These are phyloP conservation scores for Barbatosphaeria neglecta DNA, from an alignment of 495 filamentous ascomycete species.

Conservation along the genomic window DNA sequence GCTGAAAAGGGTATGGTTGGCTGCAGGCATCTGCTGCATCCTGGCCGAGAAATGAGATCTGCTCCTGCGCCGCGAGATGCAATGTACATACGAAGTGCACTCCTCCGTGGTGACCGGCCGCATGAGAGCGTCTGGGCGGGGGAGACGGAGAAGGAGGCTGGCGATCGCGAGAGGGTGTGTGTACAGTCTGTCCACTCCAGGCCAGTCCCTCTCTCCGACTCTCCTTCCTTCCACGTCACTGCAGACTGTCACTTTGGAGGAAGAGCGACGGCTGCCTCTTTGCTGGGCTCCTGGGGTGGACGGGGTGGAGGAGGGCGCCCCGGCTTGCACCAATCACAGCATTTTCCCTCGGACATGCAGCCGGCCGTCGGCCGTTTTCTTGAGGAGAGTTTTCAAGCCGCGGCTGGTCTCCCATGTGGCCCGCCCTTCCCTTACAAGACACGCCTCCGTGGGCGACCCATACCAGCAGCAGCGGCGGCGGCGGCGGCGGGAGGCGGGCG, in stretches of 20 bases:
- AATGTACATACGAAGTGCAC: too few species aligned
- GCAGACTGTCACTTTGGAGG: neutral
- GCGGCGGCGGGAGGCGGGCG: too few species aligned
- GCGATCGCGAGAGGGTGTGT: neutral
- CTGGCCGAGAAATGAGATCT: neutral
- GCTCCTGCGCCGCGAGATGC: neutral
- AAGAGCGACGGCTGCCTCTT: too few species aligned
- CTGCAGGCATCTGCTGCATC: too few species aligned
- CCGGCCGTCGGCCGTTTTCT: constrained; percentile 1
- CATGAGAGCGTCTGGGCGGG: neutral
- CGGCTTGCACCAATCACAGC: constrained; percentile 13
- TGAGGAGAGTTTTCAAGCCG: too few species aligned
- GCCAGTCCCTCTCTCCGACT: neutral
- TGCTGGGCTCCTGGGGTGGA: too few species aligned
- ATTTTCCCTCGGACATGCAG: constrained; percentile 6
- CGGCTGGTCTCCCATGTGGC: constrained; percentile 7
- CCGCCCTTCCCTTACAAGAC: constrained; percentile 1
- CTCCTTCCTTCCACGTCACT: neutral
- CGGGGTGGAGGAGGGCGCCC: neutral
- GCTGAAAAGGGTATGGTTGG: too few species aligned
- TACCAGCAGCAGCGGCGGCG: neutral
- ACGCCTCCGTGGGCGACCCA: neutral
- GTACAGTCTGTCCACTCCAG: neutral
- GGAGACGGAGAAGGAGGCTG: neutral
- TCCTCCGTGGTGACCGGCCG: too few species aligned